Conservation (phyloP, 2,329 filamentous ascomycete genomes). For the Xylaria sp. region DNA sequence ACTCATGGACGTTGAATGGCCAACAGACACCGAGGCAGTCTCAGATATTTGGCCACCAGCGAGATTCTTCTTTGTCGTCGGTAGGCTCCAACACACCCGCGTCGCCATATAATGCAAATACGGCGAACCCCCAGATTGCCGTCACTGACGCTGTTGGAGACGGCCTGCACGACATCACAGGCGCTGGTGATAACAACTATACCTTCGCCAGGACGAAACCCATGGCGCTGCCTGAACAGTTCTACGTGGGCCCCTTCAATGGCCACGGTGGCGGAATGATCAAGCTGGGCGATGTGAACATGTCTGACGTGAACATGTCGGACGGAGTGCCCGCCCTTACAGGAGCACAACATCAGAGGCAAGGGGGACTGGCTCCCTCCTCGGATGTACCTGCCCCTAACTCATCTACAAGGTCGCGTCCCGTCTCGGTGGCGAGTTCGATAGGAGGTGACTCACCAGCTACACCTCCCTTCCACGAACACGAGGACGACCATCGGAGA, state of each 20-base stretch:
- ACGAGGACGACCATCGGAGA: constrained; percentile 56
- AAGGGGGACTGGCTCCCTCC: constrained; percentile 58
- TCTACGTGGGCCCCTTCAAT: constrained; percentile 51
- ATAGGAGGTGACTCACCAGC: constrained; percentile 68
- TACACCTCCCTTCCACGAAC: constrained; percentile 63
- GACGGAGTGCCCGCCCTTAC: constrained; percentile 36
- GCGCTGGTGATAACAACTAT: constrained; percentile 52
- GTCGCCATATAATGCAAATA: constrained; percentile 66
- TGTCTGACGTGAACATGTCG: constrained; percentile 19
- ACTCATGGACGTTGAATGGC: constrained; percentile 46
- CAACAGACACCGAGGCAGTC: constrained; percentile 46
- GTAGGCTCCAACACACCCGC: constrained; percentile 68
- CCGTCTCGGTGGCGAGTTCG: constrained; percentile 67
- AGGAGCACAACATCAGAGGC: constrained; percentile 43
- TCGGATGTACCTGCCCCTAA: constrained; percentile 56
- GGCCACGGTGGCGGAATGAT: constrained; percentile 47
- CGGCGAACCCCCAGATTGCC: constrained; percentile 68
- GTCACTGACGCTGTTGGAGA: constrained; percentile 62
- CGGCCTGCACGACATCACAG: constrained; percentile 56
- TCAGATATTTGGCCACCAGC: constrained; percentile 60
- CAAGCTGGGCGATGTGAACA: constrained; percentile 36
- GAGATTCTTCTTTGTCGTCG: constrained; percentile 70
- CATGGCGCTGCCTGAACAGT: constrained; percentile 49
- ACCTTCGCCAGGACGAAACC: constrained; percentile 59
- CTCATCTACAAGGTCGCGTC: constrained; percentile 57